These are phyloP conservation scores for Quercus bicolor DNA, from an alignment of 306 rosid species.

Conservation along the genomic window DNA sequence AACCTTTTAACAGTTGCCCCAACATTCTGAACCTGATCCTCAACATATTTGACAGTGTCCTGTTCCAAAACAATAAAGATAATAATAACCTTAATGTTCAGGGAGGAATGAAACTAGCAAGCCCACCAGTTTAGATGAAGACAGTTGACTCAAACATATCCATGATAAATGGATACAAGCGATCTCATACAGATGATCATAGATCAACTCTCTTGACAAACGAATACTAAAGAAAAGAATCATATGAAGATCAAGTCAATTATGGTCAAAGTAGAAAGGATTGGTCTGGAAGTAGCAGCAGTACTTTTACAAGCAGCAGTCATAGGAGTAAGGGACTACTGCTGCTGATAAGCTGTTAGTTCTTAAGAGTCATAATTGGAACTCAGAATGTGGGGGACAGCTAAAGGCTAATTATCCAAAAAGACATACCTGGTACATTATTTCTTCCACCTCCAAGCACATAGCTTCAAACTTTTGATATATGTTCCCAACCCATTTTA, in stretches of 20 bases:
- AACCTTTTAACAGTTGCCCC: slow-evolving; percentile 70
- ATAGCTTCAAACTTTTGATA: slow-evolving; percentile 73
- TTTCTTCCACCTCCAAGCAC: slow-evolving; percentile 80
- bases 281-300: slow-evolving; percentile 4
- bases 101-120: neutral
- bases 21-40: slow-evolving; percentile 73
- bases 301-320: neutral
- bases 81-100: neutral
- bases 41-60: slow-evolving; percentile 74
- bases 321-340: neutral
- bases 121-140: neutral
- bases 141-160: slow-evolving; percentile 8
- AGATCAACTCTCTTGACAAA: slow-evolving; percentile 4
- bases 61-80: slow-evolving; percentile 30
- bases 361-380: neutral
- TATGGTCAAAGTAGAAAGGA: neutral
- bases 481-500: slow-evolving; percentile 69
- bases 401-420: slow-evolving; percentile 7
- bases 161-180: neutral
- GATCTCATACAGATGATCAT: slow-evolving; percentile 5
- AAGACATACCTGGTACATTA: slow-evolving; percentile 60
- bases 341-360: neutral
- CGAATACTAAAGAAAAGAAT: neutral
- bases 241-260: slow-evolving; percentile 1
- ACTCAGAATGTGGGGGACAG: neutral